Conservation (phyloP, 2,329 filamentous ascomycete species). For the Apiospora rasikravindrae region DNA sequence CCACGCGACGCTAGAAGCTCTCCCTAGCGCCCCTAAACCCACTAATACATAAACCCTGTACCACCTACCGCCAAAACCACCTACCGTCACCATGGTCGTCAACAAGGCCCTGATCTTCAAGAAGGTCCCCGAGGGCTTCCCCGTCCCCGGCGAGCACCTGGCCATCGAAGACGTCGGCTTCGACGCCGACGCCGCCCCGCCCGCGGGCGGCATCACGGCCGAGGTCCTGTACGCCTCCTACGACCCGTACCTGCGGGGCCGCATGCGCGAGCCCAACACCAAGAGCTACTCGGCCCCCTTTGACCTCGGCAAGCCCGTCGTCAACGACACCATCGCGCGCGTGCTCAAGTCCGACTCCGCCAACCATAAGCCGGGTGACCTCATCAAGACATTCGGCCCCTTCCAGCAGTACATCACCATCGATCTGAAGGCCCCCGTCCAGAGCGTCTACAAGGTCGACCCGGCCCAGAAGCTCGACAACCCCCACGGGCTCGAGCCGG, state of each 20-base stretch:
- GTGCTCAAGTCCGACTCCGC: conserved; percentile 68
- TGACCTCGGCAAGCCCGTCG: conserved; percentile 63
- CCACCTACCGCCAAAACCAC: not conserved
- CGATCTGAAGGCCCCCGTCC: not conserved
- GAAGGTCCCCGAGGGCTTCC: conserved; percentile 64
- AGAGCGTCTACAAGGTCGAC: conserved; percentile 33
- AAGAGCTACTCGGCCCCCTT: conserved; percentile 70
- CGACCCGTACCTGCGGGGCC: conserved; percentile 76
- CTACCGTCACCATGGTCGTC: conserved; percentile 44
- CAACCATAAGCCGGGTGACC: conserved; percentile 66
- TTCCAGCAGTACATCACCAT: conserved; percentile 69
- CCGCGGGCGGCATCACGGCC: conserved; percentile 64
- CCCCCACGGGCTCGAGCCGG: conserved; percentile 64
- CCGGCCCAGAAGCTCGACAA: conserved; percentile 54
- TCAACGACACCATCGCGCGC: conserved; percentile 63
- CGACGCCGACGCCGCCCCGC: conserved; percentile 61
- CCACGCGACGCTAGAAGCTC: conserved; percentile 1
- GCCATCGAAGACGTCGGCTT: conserved; percentile 64
- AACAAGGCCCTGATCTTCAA: conserved; percentile 76
- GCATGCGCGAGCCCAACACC: conserved; percentile 63
- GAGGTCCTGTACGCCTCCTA: conserved; percentile 72
- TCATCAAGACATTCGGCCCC: conserved; percentile 58
- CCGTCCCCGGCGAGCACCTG: conserved; percentile 70
- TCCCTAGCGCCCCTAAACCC: not conserved
- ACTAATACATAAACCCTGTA: not conserved